A percentile compares a stretch with the other conserved stretches of the same genome.
phyloP scores from a whole-genome alignment of 805 yeast genomes.

The Sporopachydermia quercuum region DNA sequence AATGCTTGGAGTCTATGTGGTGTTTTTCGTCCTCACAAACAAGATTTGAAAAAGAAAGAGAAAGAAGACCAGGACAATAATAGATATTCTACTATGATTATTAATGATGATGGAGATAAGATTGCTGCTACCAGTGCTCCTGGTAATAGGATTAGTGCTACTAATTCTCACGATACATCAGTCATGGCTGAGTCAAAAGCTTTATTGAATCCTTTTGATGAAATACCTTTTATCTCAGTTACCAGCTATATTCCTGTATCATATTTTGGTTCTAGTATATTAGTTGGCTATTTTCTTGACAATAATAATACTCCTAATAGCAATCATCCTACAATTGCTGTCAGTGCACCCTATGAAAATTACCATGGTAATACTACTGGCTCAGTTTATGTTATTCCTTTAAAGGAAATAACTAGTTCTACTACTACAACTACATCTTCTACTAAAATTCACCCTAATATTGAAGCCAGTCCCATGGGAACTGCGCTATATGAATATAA shows the following conservation, averaged over 20 bases:
- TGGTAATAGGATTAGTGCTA: background rate
- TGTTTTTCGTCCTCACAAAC: constrained; percentile 8
- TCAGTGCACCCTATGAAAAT: constrained; percentile 4
- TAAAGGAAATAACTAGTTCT: constrained; percentile 12
- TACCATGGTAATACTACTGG: constrained; percentile 17
- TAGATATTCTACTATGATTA: background rate
- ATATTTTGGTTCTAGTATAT: constrained; percentile 3
- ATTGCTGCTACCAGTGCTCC: background rate
- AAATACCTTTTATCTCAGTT: constrained; percentile 4
- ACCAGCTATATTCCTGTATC: constrained; percentile 2
- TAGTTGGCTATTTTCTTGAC: constrained; percentile 2
- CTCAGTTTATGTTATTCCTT: constrained; percentile 29
- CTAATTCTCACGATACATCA: background rate
- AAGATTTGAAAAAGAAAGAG: constrained; percentile 6
- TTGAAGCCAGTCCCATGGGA: background rate
- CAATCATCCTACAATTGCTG: constrained; percentile 2
- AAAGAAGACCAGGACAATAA: background rate
- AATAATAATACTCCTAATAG: background rate
- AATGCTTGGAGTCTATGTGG: constrained; percentile 24
- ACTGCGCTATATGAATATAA: too few species aligned
- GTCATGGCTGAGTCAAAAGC: background rate
- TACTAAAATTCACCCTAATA: too few species aligned
- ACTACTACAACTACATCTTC: constrained; percentile 1
- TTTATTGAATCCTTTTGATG: background rate
- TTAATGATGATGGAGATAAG: too few species aligned